Conservation (phyloP, 441 rosid genomes). For the Capsella rubella region DNA sequence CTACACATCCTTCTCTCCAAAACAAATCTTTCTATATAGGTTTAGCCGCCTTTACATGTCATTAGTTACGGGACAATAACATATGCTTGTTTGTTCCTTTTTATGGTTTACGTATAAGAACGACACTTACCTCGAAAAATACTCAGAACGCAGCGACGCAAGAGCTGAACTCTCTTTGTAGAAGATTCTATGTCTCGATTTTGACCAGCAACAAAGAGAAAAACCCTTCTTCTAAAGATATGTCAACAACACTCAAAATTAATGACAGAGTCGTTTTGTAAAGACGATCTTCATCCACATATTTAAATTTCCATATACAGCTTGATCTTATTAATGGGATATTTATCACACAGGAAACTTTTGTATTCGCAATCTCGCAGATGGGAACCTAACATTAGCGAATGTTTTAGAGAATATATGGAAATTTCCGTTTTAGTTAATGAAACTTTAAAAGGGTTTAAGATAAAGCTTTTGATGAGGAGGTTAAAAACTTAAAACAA, state of each 20-base stretch:
- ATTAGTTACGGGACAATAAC: too few relatives aligned
- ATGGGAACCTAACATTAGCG: background rate
- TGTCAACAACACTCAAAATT: background rate
- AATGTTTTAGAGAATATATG: background rate
- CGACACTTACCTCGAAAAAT: background rate
- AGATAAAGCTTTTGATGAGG: background rate
- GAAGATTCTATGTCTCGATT: background rate
- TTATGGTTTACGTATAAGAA: background rate
- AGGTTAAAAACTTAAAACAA: too few relatives aligned
- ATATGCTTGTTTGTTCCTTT: background rate
- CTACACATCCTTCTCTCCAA: conserved; percentile 22
- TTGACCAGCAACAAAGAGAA: background rate
- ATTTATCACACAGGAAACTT: background rate
- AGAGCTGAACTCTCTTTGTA: background rate
- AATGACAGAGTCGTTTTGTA: background rate
- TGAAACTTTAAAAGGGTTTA: background rate
- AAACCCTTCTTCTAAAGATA: background rate
- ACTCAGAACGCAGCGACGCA: background rate
- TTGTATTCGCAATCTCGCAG: background rate
- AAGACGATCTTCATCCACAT: background rate
- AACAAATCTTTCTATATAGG: conserved; percentile 20
- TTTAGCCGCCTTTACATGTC: background rate
- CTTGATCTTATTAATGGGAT: background rate
- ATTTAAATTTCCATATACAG: background rate
- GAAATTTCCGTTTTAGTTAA: background rate